Evolutionary conservation across 345 rosid species (phyloP), one percentile per base, ranked within the genome.

Genomic region (Populus alba): DNA sequence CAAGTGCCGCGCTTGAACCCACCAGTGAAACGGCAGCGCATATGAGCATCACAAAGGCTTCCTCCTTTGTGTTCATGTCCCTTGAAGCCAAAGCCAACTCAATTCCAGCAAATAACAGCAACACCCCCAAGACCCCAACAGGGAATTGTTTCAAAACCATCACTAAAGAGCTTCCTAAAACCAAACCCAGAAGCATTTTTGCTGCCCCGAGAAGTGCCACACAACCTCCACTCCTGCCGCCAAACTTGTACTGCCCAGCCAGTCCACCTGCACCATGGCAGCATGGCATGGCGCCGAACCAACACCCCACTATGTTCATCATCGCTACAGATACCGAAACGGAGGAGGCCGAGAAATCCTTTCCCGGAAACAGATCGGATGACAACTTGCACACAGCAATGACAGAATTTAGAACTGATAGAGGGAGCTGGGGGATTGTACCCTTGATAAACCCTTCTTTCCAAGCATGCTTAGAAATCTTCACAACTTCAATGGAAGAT

Each of bases 221-320:
- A 57, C 95, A 92, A 27, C 91, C 94, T 22, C 97, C 95, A 68
- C 92, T 91, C 87, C 98, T 87, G 6, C 97, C 97, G 4, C 98
- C 95, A 76, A 92, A 94, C 87, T 90, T 94, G 81, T 89, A 92
- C 86, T 94, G 92, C 72, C 97, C 97, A 0, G 98, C 98, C 38
- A 92, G 80, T 39, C 98, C 97, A 0, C 97, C 93, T 0, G 98
- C 97, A 18, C 94, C 98, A 49, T 94, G 98, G 83, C 93, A 94
- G 74, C 94, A 89, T 7, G 98, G 98, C 94, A 94, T 89, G 66
- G 92, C 96, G 9, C 94, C 96, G 53, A 94, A 92, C 98, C 97
- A 94, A 62, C 97, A 91, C 17, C 96, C 93, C 18, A 88, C 91
- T 73, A 94, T 38, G 85, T 94, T 94, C 98, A 91, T 90, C 74